Base-by-base conservation (phyloP, 2,329 filamentous ascomycete genomes). In the Ramularia collo-cygni region DNA sequence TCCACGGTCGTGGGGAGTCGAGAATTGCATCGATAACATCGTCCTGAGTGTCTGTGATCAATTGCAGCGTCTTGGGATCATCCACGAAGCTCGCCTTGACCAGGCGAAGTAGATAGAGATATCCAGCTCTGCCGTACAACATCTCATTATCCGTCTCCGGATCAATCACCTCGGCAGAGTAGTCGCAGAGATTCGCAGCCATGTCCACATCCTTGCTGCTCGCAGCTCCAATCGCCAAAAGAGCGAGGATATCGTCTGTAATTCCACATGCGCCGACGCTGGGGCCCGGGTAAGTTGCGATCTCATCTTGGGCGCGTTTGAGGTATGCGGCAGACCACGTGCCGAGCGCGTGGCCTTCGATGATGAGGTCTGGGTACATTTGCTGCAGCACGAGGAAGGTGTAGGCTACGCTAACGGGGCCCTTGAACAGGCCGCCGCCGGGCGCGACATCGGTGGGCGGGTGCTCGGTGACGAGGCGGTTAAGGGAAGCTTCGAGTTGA, bases 71-170 rank as follows among this genome's bases (percentile, higher is more conserved):
- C 7, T 64, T 56, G 12, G 64, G 63, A 38, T 72, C 69, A 21
- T 70, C 65, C 0, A 69, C 60, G 32, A 83, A 75, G 46, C 71
- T 72, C 18, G 71, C 69, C 15, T 72, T 73, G 24, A 83, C 75
- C 42, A 84, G 63, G 1, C 83, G 70, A 28, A 86, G 68, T 30
- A 84, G 65, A 56, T 85, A 85, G 16, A 86, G 65, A 38, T 78
- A 75, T 0, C 82, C 82, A 1, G 81, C 77, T 8, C 79, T 71
- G 4, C 83, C 83, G 56, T 81, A 79, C 4, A 83, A 63, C 59
- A 80, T 73, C 54, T 85, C 81, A 38, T 82, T 77, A 30, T 68
- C 65, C 17, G 72, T 70, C 2, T 68, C 66, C 0, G 52, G 44
- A 36, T 68, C 64, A 8, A 67, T 58, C 35, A 69, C 70, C 33